Percentiles rank a stretch among this genome's conserved stretches.
Evolutionary conservation across 1,139 yeast species (phyloP).

Genomic region (Saccharomyces hybrid): DNA sequence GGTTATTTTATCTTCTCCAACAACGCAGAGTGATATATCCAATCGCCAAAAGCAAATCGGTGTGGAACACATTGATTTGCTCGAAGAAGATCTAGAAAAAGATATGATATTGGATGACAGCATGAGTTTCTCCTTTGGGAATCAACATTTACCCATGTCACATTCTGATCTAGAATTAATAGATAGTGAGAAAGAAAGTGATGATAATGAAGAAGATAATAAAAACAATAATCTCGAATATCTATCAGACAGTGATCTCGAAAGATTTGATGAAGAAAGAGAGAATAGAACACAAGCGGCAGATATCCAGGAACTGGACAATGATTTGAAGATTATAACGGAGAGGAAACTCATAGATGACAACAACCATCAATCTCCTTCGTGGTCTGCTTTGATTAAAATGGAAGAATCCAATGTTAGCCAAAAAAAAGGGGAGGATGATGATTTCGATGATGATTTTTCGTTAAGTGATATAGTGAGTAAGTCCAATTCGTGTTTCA

Average conservation of each 20-base stretch:
- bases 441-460: conserved; percentile 19
- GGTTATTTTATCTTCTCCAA: conserved; percentile 22
- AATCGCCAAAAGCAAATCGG: background rate
- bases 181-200: conserved; percentile 12
- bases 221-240: conserved; percentile 13
- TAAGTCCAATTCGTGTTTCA: background rate
- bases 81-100: conserved; percentile 15
- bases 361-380: background rate
- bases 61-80: conserved; percentile 17
- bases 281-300: conserved; percentile 23
- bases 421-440: conserved; percentile 4
- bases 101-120: conserved; percentile 7
- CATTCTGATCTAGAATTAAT: conserved; percentile 20
- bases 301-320: conserved; percentile 26
- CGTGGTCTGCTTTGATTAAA: conserved; percentile 10
- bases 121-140: conserved; percentile 3
- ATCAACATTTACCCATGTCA: conserved; percentile 8
- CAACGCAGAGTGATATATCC: conserved; percentile 1
- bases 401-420: conserved; percentile 7
- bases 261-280: conserved; percentile 31
- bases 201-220: conserved; percentile 8
- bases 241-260: conserved; percentile 29
- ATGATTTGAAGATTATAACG: conserved; percentile 28
- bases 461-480: conserved; percentile 8
- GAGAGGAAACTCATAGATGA: conserved; percentile 23